These are phyloP conservation scores for Triglochin maritima DNA, from an alignment of 106 monocot species.

Conservation along the genomic window DNA sequence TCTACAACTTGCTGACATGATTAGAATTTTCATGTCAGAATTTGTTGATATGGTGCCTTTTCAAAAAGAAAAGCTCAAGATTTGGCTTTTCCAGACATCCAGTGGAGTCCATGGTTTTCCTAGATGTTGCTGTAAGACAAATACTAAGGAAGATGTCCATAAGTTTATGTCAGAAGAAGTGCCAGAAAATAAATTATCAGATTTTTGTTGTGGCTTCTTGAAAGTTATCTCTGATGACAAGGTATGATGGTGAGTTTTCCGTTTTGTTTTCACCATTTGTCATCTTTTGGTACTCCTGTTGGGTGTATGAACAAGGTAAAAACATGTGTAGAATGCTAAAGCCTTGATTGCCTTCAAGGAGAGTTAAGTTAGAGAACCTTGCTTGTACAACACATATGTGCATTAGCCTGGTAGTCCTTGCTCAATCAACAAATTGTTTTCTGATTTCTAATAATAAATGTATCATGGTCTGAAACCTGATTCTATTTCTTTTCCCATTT, in stretches of 20 bases:
- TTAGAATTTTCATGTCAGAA: not conserved
- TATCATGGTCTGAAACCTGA: not conserved
- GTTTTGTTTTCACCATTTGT: not conserved
- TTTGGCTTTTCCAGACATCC: not conserved
- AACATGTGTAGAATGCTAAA: too few relatives aligned
- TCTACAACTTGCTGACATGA: not conserved
- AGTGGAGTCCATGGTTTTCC: not conserved
- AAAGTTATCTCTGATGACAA: slow-evolving; percentile 3
- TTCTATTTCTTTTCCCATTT: not conserved
- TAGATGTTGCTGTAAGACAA: not conserved
- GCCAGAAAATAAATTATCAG: not conserved
- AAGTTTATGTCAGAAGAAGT: not conserved
- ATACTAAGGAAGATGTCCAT: not conserved
- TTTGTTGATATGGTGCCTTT: not conserved
- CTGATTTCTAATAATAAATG: too few relatives aligned
- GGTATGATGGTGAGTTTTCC: slow-evolving; percentile 21
- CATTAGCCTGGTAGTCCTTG: too few relatives aligned
- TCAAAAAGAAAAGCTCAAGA: not conserved
- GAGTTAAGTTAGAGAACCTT: too few relatives aligned
- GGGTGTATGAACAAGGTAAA: too few relatives aligned
- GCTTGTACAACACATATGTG: too few relatives aligned
- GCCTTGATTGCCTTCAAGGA: too few relatives aligned
- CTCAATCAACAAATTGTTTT: too few relatives aligned
- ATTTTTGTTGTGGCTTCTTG: not conserved
- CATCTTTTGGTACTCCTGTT: not conserved